Evolutionary conservation across 2,329 filamentous ascomycete species (phyloP).

Genomic region (Ceratocystis harringtonii): DNA sequence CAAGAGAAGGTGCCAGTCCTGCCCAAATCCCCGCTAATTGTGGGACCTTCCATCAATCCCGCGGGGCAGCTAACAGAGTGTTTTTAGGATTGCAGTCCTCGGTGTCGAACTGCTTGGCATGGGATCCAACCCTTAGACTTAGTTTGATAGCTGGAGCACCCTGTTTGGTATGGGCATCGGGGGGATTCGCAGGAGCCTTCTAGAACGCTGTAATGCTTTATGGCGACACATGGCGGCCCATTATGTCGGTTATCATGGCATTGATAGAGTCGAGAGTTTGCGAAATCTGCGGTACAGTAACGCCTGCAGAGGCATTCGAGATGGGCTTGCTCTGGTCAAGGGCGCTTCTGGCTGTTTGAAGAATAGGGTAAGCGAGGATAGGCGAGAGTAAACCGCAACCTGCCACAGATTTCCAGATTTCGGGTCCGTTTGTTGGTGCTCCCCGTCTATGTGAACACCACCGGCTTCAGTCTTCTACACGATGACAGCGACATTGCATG

Average conservation of each 20-base stretch:
- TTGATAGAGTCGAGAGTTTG: conserved; percentile 51
- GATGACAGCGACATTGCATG: conserved; percentile 49
- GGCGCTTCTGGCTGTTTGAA: conserved; percentile 41
- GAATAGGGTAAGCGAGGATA: conserved; percentile 25
- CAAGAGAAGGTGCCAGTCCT: conserved; percentile 45
- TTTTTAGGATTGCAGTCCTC: conserved; percentile 27
- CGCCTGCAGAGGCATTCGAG: conserved; percentile 48
- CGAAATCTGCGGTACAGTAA: conserved; percentile 43
- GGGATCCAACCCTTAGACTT: conserved; percentile 52
- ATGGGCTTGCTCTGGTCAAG: conserved; percentile 44
- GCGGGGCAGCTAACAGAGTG: conserved; percentile 39
- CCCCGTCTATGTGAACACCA: conserved; percentile 52
- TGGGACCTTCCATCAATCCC: conserved; percentile 40
- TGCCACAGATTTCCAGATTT: conserved; percentile 47
- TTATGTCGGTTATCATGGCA: conserved; percentile 53
- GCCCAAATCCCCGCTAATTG: conserved; percentile 42
- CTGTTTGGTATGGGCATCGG: conserved; percentile 44
- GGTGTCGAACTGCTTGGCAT: conserved; percentile 50
- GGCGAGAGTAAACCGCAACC: conserved; percentile 40
- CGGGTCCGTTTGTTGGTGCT: conserved; percentile 51
- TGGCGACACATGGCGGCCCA: conserved; percentile 50
- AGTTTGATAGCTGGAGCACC: conserved; percentile 38
- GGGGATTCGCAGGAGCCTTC: conserved; percentile 34
- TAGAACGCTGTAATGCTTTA: conserved; percentile 51
- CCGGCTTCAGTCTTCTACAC: conserved; percentile 48